Conservation (phyloP, 2,329 filamentous ascomycete genomes). For the Ophiognomonia clavigignenti-juglandacearum region DNA sequence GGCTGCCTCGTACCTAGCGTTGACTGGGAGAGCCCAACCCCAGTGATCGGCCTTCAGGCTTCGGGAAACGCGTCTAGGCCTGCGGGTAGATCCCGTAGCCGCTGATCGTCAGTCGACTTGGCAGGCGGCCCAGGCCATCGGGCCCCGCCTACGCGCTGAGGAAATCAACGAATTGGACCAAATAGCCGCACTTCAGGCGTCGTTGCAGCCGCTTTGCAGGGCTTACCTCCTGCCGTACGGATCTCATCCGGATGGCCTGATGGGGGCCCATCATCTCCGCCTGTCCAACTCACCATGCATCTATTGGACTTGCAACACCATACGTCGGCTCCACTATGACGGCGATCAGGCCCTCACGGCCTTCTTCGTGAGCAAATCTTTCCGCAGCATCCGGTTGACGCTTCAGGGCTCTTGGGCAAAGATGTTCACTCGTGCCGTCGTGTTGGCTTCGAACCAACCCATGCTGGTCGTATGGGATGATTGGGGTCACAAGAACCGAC, state of each 20-base stretch:
- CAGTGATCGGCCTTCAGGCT: background rate
- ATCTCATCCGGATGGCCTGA: background rate
- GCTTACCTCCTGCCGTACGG: background rate
- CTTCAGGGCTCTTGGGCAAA: too few species aligned
- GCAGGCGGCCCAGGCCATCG: background rate
- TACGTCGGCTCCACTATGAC: background rate
- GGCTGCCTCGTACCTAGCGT: too few species aligned
- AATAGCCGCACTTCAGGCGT: background rate
- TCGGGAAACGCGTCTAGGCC: too few species aligned
- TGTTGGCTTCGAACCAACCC: too few species aligned
- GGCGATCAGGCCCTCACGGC: too few species aligned
- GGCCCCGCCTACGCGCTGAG: background rate
- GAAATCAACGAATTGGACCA: background rate
- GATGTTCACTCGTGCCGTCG: too few species aligned
- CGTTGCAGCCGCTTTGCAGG: background rate
- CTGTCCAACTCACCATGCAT: slow-evolving; percentile 11
- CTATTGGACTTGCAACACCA: too few species aligned
- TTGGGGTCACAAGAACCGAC: too few species aligned
- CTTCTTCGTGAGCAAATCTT: too few species aligned
- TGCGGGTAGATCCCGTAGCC: background rate
- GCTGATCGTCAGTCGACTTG: background rate
- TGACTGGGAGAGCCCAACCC: slow-evolving; percentile 1
- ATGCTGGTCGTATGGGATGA: too few species aligned
- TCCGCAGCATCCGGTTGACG: too few species aligned
- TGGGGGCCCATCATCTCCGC: background rate